Evolutionary conservation across 2,329 filamentous ascomycete genomes (phyloP).

Genomic region (Nothophaeocryptopus gaeumannii): DNA sequence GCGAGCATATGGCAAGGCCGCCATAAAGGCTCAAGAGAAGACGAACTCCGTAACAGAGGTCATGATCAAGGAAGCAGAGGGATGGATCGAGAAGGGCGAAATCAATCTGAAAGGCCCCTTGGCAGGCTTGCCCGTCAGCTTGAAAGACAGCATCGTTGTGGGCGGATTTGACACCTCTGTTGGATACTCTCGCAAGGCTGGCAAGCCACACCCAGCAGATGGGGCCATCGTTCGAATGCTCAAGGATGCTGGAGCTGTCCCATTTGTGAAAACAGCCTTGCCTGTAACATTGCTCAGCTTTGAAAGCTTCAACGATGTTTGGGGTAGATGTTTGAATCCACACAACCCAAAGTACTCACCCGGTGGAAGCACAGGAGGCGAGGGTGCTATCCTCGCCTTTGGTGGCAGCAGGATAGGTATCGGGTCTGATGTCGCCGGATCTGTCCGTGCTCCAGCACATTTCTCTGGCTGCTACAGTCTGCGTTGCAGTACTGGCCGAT

Average conservation of each 20-base stretch:
- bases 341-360: conserved; percentile 82
- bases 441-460: conserved; percentile 80
- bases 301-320: conserved; percentile 75
- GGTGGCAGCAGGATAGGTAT: conserved; percentile 82
- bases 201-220: conserved; percentile 65
- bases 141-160: conserved; percentile 76
- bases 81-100: conserved; percentile 59
- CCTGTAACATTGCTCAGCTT: conserved; percentile 85
- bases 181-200: conserved; percentile 71
- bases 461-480: conserved; percentile 87
- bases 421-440: conserved; percentile 87
- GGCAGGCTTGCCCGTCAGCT: conserved; percentile 79
- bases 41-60: conserved; percentile 91
- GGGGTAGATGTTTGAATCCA: conserved; percentile 79
- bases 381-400: conserved; percentile 76
- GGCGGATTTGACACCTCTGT: conserved; percentile 80
- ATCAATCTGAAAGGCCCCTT: conserved; percentile 76
- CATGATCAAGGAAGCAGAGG: conserved; percentile 73
- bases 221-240: conserved; percentile 71
- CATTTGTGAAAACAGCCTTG: conserved; percentile 89
- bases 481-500: conserved; percentile 82
- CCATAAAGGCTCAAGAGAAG: conserved; percentile 75
- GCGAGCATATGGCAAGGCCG: conserved; percentile 82
- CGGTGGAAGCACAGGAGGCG: conserved; percentile 83
- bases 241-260: conserved; percentile 82